A percentile compares a stretch with the other conserved stretches of the same genome.
phyloP scores from a whole-genome alignment of 345 rosid genomes.

The Acer yangbiense region DNA sequence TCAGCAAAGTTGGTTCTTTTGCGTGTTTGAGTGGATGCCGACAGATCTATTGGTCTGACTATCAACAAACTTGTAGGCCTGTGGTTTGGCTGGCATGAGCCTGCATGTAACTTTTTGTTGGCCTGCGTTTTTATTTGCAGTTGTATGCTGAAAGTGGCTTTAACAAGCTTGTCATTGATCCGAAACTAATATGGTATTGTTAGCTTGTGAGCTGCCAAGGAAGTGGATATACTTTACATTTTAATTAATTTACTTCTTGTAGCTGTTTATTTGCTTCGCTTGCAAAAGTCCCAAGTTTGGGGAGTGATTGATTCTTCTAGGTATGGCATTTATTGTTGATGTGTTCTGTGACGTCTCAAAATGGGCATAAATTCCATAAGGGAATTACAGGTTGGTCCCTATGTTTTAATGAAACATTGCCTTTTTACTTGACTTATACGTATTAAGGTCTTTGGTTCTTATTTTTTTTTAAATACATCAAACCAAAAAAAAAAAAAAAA shows the following conservation, averaged over 20 bases:
- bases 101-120: conserved; percentile 23
- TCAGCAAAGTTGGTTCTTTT: conserved; percentile 11
- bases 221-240: conserved; percentile 14
- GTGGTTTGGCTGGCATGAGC: conserved; percentile 23
- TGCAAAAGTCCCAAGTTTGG: background rate
- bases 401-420: no score
- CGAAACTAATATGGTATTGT: conserved; percentile 11
- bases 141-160: conserved; percentile 23
- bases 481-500: no score
- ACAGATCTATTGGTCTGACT: conserved; percentile 21
- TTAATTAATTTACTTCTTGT: background rate
- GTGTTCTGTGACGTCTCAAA: background rate
- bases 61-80: conserved; percentile 20
- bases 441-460: no score
- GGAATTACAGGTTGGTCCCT: no score
- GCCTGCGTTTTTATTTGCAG: background rate
- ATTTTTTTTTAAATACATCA: no score
- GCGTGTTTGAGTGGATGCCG: background rate
- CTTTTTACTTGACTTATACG: no score
- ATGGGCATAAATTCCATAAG: background rate
- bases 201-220: conserved; percentile 8
- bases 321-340: background rate
- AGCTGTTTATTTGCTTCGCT: background rate
- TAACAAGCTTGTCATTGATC: conserved; percentile 17
- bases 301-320: background rate